Evolutionary conservation across 768 basidiomycete genomes (phyloP).

Genomic region (Multifurca ochricompacta): DNA sequence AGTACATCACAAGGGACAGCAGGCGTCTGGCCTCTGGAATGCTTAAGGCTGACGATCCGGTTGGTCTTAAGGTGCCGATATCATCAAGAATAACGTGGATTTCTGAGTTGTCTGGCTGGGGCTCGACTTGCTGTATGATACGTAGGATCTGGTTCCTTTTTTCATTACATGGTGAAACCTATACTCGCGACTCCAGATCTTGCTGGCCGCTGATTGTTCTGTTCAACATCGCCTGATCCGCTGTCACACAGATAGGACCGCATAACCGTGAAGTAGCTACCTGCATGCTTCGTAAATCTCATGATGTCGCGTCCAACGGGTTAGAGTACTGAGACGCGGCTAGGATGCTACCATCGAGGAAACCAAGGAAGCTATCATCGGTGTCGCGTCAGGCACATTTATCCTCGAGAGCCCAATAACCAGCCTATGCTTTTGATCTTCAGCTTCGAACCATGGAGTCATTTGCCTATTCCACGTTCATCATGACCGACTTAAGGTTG

Average conservation of each 20-base stretch:
- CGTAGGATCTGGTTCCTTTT: background rate
- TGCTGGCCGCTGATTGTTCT: too few relatives aligned
- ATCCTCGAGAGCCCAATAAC: slow-evolving; percentile 2
- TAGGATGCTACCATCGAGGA: too few relatives aligned
- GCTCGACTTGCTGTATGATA: background rate
- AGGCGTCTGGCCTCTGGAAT: background rate
- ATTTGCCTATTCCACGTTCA: too few relatives aligned
- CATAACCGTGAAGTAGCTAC: too few relatives aligned
- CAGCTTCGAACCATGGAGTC: slow-evolving; percentile 27
- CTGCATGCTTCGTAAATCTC: too few relatives aligned
- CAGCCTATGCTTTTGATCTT: slow-evolving; percentile 19
- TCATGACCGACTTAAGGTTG: too few relatives aligned
- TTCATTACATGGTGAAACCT: too few relatives aligned
- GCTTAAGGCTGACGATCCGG: background rate
- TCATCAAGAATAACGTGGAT: slow-evolving; percentile 9
- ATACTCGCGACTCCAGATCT: too few relatives aligned
- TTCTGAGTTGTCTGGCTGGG: background rate
- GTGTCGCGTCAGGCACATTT: background rate
- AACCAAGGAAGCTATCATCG: slow-evolving; percentile 10
- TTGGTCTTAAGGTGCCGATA: slow-evolving; percentile 12
- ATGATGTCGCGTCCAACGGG: too few relatives aligned
- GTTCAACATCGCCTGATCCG: too few relatives aligned
- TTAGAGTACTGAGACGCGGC: too few relatives aligned
- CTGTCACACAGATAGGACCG: too few relatives aligned
- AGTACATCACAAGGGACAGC: background rate